Conservation (phyloP, 371 early-diverging fungal species). For the Entomophthora muscae region DNA sequence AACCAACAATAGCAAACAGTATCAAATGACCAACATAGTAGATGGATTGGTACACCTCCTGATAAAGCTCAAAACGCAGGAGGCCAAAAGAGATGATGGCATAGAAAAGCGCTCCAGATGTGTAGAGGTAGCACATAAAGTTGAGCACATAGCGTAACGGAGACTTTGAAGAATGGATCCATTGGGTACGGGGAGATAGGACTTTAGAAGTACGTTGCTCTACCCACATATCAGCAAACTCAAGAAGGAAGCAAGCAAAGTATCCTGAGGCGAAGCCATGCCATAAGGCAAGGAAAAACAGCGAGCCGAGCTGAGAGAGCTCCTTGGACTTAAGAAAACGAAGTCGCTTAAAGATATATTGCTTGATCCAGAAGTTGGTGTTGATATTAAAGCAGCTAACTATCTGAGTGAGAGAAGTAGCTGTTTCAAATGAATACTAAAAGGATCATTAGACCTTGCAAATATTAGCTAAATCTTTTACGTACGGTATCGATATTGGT, state of each 20-base stretch:
- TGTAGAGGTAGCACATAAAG: constrained; percentile 11
- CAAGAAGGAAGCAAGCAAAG: constrained; percentile 36
- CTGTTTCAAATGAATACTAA: constrained; percentile 21
- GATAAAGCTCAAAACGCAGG: constrained; percentile 6
- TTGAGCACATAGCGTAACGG: constrained; percentile 4
- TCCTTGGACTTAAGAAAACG: constrained; percentile 43
- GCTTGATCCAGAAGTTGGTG: constrained; percentile 53
- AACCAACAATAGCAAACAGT: constrained; percentile 4
- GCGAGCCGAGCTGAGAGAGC: constrained; percentile 31
- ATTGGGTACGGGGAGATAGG: background rate
- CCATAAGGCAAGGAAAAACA: constrained; percentile 54
- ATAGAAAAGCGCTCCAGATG: constrained; percentile 14
- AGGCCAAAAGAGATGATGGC: constrained; percentile 13
- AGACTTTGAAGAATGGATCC: background rate
- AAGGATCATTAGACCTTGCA: too few species aligned
- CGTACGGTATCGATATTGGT: constrained; percentile 31
- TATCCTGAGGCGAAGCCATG: constrained; percentile 51
- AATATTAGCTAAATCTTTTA: too few species aligned
- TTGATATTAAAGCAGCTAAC: constrained; percentile 51
- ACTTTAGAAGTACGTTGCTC: constrained; percentile 9
- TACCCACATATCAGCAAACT: constrained; percentile 35
- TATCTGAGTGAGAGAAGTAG: constrained; percentile 34
- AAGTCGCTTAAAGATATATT: constrained; percentile 51
- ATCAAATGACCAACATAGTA: constrained; percentile 13
- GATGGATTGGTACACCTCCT: constrained; percentile 6